Conservation (phyloP, 306 rosid genomes). For the Vachellia pachyceras region DNA sequence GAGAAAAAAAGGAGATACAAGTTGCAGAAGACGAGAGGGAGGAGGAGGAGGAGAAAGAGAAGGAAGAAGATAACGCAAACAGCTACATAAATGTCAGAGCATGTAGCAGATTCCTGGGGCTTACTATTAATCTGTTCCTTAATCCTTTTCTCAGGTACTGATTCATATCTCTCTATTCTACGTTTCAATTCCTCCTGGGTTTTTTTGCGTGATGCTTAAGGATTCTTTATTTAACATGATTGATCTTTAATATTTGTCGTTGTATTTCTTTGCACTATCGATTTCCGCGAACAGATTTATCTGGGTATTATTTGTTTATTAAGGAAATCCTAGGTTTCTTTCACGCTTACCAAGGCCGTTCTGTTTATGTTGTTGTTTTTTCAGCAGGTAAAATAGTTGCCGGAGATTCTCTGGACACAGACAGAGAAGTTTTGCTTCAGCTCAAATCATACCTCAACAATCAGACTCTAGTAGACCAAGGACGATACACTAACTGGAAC, state of each 20-base stretch:
- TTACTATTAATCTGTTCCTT: conserved; percentile 46
- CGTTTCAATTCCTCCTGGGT: not conserved
- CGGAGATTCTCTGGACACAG: conserved; percentile 64
- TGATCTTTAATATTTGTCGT: not conserved
- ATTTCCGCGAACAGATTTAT: not conserved
- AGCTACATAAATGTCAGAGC: conserved; percentile 58
- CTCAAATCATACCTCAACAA: conserved; percentile 60
- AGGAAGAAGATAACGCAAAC: not conserved
- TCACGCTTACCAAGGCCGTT: conserved; percentile 23
- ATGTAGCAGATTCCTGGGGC: conserved; percentile 48
- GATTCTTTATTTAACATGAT: not conserved
- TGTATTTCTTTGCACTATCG: not conserved
- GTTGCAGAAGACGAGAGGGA: conserved; percentile 1
- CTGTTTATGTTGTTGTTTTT: not conserved
- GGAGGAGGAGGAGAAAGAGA: not conserved
- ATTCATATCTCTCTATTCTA: not conserved
- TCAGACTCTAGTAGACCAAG: conserved; percentile 60
- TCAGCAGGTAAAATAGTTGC: conserved; percentile 44
- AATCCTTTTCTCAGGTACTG: conserved; percentile 60
- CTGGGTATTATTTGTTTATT: conserved; percentile 21
- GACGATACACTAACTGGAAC: conserved; percentile 74
- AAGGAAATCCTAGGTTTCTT: conserved; percentile 26
- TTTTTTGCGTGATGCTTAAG: not conserved
- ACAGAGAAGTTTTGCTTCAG: conserved; percentile 62
- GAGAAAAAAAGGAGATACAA: conserved; percentile 18